These are phyloP conservation scores for Psophocarpus tetragonolobus DNA, from an alignment of 306 rosid species.

Conservation along the genomic window DNA sequence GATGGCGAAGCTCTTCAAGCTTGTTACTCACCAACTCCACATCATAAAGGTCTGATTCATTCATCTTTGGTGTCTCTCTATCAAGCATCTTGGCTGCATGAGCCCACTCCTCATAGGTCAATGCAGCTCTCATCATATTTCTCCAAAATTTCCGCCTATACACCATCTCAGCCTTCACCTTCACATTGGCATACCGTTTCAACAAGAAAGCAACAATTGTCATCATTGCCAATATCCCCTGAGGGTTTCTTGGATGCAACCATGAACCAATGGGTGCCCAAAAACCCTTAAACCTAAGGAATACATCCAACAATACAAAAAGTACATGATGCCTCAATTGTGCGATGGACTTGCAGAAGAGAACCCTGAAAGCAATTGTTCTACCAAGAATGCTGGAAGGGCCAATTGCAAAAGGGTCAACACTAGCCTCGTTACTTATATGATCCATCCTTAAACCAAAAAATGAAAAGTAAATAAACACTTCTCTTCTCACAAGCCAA, in stretches of 20 bases:
- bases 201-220: slow-evolving; percentile 70
- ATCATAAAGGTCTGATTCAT: slow-evolving; percentile 72
- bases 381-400: slow-evolving; percentile 77
- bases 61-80: slow-evolving; percentile 74
- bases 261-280: slow-evolving; percentile 59
- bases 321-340: slow-evolving; percentile 64
- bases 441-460: slow-evolving; percentile 58
- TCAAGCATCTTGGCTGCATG: slow-evolving; percentile 96
- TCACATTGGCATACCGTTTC: slow-evolving; percentile 73
- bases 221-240: slow-evolving; percentile 83
- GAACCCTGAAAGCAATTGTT: slow-evolving; percentile 73
- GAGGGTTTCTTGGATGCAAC: slow-evolving; percentile 84
- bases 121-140: slow-evolving; percentile 83
- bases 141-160: slow-evolving; percentile 85
- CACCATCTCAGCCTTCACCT: slow-evolving; percentile 70
- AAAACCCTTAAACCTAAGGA: slow-evolving; percentile 47
- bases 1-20: slow-evolving; percentile 76
- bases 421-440: slow-evolving; percentile 78
- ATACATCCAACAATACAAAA: slow-evolving; percentile 34
- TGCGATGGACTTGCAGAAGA: slow-evolving; percentile 75
- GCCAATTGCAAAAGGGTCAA: slow-evolving; percentile 76
- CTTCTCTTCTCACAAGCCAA: slow-evolving; percentile 11
- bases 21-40: slow-evolving; percentile 74
- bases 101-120: slow-evolving; percentile 92
- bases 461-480: slow-evolving; percentile 1